Base-by-base conservation (phyloP, 2,329 filamentous ascomycete genomes). In the Epichloe aotearoae region DNA sequence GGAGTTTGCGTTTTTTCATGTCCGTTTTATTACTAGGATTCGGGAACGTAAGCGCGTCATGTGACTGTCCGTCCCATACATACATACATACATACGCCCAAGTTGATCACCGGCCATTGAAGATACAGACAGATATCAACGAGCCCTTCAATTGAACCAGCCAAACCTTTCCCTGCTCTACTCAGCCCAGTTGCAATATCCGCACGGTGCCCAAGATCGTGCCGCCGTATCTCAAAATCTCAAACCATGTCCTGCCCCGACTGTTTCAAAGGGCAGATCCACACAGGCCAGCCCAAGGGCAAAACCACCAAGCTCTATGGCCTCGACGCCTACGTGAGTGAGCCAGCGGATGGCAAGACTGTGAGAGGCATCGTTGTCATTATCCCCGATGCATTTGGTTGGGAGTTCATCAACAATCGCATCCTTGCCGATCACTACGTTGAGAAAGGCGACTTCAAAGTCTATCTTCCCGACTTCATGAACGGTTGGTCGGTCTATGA, bases 401-500 rank as follows among this genome's bases (percentile, higher is more conserved):
- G 75, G 70, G 65, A 69, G 2, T 73, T 80, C 54, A 62, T 70
- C 20, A 80, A 80, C 61, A 71, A 69, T 48, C 68, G 73, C 38
- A 61, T 79, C 5, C 60, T 80, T 36, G 75, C 75, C 5, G 77
- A 81, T 56, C 62, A 63, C 41, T 78, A 77, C 56, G 75, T 76
- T n/a, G 66, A 68, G 52, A 73, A 72, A 57, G 71, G 71, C 4
- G 64, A 65, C 14, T 78, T 71, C 57, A 64, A 62, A 8, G 75
- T 80, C 37, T 75, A 76, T 53, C 55, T 76, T n/a, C 77, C 77
- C 0, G 76, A 81, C 50, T 77, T 81, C 49, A 79, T 80, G 66
- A 54, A 61, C 1, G 67, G 67, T 68, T 47, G 23, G 54, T 14
- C 1, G 11, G 36, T n/a, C 4, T 8, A 15, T n/a, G 3, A 30